phyloP scores from a whole-genome alignment of 805 yeast species.

The Nakazawaea populi region DNA sequence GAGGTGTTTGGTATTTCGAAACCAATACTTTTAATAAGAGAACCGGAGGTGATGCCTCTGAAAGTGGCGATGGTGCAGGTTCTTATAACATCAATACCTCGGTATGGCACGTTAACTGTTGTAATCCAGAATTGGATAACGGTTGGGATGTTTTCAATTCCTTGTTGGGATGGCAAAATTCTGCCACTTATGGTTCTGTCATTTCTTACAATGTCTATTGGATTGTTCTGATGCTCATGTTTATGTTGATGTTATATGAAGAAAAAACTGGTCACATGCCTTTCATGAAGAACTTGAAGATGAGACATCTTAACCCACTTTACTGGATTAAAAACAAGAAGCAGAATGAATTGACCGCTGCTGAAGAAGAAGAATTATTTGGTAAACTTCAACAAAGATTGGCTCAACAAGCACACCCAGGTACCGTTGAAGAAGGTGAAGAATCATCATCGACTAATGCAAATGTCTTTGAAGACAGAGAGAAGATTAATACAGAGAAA shows the following conservation, averaged over 20 bases:
- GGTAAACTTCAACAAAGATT: slow-evolving; percentile 28
- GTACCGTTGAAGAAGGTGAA: slow-evolving; percentile 16
- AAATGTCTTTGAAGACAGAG: neutral
- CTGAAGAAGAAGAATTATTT: slow-evolving; percentile 51
- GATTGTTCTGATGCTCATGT: slow-evolving; percentile 53
- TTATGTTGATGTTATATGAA: slow-evolving; percentile 67
- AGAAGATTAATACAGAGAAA: neutral
- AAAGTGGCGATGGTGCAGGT: slow-evolving; percentile 91
- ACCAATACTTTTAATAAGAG: slow-evolving; percentile 51
- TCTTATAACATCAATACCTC: slow-evolving; percentile 74
- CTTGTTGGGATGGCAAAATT: slow-evolving; percentile 93
- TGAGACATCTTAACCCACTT: slow-evolving; percentile 62
- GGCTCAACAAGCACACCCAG: slow-evolving; percentile 24
- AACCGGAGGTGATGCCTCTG: slow-evolving; percentile 95
- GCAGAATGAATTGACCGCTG: slow-evolving; percentile 47
- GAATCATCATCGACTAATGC: neutral
- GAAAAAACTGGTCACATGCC: slow-evolving; percentile 84
- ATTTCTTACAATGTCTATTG: slow-evolving; percentile 86
- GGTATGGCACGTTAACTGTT: slow-evolving; percentile 97
- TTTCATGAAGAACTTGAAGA: slow-evolving; percentile 42
- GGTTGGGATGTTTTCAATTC: slow-evolving; percentile 99
- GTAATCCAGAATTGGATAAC: slow-evolving; percentile 85
- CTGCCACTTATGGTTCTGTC: slow-evolving; percentile 92
- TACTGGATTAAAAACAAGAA: slow-evolving; percentile 66
- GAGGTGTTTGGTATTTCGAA: slow-evolving; percentile 90